These are phyloP conservation scores for Mortierella sp. DNA, from an alignment of 371 early-diverging fungal species.

Conservation along the genomic window DNA sequence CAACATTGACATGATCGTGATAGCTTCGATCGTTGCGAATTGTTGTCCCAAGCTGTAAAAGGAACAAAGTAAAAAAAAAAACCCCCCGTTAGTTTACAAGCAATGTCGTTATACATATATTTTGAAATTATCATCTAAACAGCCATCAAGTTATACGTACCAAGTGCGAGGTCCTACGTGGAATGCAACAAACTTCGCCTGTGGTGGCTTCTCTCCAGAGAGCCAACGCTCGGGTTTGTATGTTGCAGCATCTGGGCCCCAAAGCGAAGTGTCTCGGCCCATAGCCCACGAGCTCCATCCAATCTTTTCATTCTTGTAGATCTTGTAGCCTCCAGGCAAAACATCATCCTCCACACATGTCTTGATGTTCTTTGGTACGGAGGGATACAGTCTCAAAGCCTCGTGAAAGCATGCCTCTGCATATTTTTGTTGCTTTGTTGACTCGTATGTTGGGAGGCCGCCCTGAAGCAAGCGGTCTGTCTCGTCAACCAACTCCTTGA, in stretches of 20 bases:
- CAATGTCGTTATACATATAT: too few relatives aligned
- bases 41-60: constrained; percentile 59
- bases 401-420: constrained; percentile 75
- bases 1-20: constrained; percentile 63
- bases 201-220: constrained; percentile 59
- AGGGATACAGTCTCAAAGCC: constrained; percentile 78
- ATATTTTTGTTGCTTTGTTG: constrained; percentile 65
- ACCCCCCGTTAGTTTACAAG: neutral
- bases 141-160: constrained; percentile 6
- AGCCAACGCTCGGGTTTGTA: constrained; percentile 78
- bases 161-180: constrained; percentile 50
- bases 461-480: constrained; percentile 59
- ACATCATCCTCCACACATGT: constrained; percentile 75
- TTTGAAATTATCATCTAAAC: neutral
- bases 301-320: constrained; percentile 69
- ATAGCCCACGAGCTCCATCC: constrained; percentile 65
- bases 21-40: constrained; percentile 69
- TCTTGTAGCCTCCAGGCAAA: constrained; percentile 75
- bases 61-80: neutral
- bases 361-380: constrained; percentile 78
- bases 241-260: constrained; percentile 70
- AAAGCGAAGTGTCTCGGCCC: constrained; percentile 66
- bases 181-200: constrained; percentile 45
- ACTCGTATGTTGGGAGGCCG: constrained; percentile 61
- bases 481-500: constrained; percentile 67